Evolutionary conservation across 805 yeast species (phyloP), one percentile per base, ranked within the genome.

Genomic region (Tetrapisispora nanseiensis): DNA sequence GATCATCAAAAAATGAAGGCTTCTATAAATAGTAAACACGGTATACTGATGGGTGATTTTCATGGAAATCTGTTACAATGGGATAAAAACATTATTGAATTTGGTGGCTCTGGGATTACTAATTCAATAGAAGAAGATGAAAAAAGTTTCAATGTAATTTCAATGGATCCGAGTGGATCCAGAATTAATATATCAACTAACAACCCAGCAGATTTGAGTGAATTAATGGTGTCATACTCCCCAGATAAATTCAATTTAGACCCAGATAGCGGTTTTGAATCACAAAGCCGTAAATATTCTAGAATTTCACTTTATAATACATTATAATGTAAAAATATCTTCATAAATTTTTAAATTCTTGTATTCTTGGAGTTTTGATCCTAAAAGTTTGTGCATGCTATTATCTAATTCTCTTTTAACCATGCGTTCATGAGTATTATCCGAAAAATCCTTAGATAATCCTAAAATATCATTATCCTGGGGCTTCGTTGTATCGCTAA

Each of bases 1-100:
- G 49, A 42, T 3, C 49, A 46, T 24, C 61, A 56, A 24, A 61
- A 59, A 44, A 43, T 49, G 20, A 52, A 51, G 27, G 65, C 54
- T 5, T 37, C 41, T 19, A 15, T 58, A 18, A 42, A 48, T n/a
- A 33, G 35, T 6, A 30, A 42, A 2, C 33, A 47, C 30, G 63
- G 63, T 1, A 39, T 61, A 21, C 33, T 46, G 6, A 33, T 61
- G 5, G 65, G 65, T 1, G 49, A 57, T 6, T 30, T 30, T 6
- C 29, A 42, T n/a, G 59, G 59, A 2, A 27, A 43, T 2, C 15
- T 59, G 2, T 10, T 53, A 4, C 48, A 48, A 11, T 61, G 65
- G 65, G 34, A 42, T 3, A 44, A 48, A 24, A 50, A 50, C 26
- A 16, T 51, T 5, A 43, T 57, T 6, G 63, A 58, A 39, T 57